Evolutionary conservation across 768 basidiomycete species (phyloP).

Genomic region (Amyloporia xantha): DNA sequence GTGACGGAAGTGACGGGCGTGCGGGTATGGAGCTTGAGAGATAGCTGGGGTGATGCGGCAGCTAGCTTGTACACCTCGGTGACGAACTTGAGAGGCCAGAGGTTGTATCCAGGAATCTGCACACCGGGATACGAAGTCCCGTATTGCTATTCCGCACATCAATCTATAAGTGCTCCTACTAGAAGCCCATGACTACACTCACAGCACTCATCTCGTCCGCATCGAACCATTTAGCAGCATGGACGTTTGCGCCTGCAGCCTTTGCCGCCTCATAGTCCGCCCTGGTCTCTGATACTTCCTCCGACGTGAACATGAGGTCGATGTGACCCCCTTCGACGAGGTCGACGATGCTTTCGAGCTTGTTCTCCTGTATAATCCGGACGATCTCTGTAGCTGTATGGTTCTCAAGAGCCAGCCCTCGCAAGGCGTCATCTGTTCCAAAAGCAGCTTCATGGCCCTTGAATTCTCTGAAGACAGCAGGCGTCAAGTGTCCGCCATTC

Average conservation of each 20-base stretch:
- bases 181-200: conserved; percentile 10
- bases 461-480: conserved; percentile 43
- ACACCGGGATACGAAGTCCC: conserved; percentile 48
- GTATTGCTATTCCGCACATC: conserved; percentile 24
- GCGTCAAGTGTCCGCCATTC: conserved; percentile 73
- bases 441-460: conserved; percentile 27
- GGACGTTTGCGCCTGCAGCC: conserved; percentile 43
- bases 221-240: conserved; percentile 38
- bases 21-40: conserved; percentile 60
- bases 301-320: conserved; percentile 39
- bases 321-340: conserved; percentile 53
- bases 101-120: conserved; percentile 48
- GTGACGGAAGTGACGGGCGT: conserved; percentile 55
- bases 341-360: conserved; percentile 48
- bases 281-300: conserved; percentile 32
- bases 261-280: conserved; percentile 49
- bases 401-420: conserved; percentile 48
- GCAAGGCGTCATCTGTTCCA: conserved; percentile 49
- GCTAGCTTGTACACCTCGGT: conserved; percentile 52
- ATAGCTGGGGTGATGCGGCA: conserved; percentile 23
- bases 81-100: conserved; percentile 82
- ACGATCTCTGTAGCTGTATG: conserved; percentile 46
- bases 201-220: conserved; percentile 45
- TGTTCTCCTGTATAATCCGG: conserved; percentile 38
- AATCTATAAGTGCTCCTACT: background rate